Percentiles rank a stretch among this genome's conserved stretches.
phyloP scores from a whole-genome alignment of 2,329 filamentous ascomycete species.

The Helminthosporium solani region DNA sequence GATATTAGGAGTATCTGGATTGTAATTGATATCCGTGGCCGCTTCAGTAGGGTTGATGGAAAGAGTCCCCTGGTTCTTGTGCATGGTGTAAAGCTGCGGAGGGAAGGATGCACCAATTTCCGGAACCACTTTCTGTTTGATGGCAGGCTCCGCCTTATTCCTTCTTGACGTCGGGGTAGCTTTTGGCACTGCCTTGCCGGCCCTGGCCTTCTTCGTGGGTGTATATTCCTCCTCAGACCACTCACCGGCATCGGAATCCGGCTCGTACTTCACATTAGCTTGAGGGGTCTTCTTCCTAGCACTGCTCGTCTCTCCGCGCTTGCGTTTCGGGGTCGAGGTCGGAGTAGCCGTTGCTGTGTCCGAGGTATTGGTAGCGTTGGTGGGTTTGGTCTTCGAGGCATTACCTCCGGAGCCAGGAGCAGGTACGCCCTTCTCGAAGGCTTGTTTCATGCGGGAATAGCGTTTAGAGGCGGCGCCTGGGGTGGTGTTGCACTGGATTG shows the following conservation, averaged over 20 bases:
- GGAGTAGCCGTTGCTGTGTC: constrained; percentile 3
- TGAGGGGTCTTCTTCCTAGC: constrained; percentile 4
- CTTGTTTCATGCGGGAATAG: constrained; percentile 32
- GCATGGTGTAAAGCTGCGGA: neutral
- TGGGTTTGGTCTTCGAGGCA: too few species aligned
- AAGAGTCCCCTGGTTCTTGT: neutral
- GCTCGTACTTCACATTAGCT: neutral
- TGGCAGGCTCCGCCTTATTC: neutral
- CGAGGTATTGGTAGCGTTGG: neutral
- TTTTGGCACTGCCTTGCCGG: neutral
- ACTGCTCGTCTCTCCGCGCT: constrained; percentile 11
- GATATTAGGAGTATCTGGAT: neutral
- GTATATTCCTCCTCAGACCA: neutral
- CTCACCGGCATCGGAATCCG: neutral
- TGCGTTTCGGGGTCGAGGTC: constrained; percentile 22
- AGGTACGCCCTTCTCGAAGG: constrained; percentile 23
- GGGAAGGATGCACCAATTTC: neutral
- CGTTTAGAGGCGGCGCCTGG: constrained; percentile 36
- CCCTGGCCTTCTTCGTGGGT: neutral
- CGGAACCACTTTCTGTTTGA: constrained; percentile 2
- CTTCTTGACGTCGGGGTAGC: constrained; percentile 5
- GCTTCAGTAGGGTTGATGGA: constrained; percentile 1
- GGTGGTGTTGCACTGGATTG: constrained; percentile 26
- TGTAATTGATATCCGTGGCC: too few species aligned
- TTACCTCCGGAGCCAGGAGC: constrained; percentile 1